Base-by-base conservation (phyloP, 1,284 basidiomycete genomes). In the Tylopilus sp. region DNA sequence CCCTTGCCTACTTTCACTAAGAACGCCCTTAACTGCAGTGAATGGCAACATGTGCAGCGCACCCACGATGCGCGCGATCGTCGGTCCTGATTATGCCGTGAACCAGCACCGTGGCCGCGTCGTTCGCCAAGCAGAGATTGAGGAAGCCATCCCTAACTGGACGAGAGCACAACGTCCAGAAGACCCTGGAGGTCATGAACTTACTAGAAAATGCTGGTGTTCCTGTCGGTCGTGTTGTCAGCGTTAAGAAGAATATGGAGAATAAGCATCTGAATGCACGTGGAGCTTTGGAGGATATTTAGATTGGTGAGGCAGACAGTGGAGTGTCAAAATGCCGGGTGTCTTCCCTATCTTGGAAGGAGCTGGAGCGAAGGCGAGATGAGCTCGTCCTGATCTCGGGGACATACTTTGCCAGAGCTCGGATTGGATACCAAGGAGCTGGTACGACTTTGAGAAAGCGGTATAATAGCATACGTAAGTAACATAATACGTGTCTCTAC, bases 21-120 rank as follows among this genome's bases (percentile, higher is more conserved):
- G 77, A 47, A 69, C 83, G 0, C 82, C 85, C 2, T 68, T 92
- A 68, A 90, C 92, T 71, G 90, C 90, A 41, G 90, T 88, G 24
- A 92, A 92, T 70, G 89, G 88, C 1, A 90, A 91, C 74, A 84
- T 87, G 3, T 84, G 91, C 71, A 92, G 91, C 80, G 83, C 79
- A 62, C 86, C 88, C 6, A 81, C 91, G 66, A 92, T 92, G 91
- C 75, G 74, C 49, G 81, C 82, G 54, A 86, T 92, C 65, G 84
- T 80, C 4, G 88, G 89, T 1, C 82, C 87, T 4, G 68, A 72
- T 6, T 90, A 86, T 70, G 80, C 83, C 57, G 86, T 87, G n/a
- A 91, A 91, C 73, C 84, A 87, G 55, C 84, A 89, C n/a, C n/a
- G n/a, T n/a, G n/a, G n/a, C 65, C 87, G 91, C 36, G 89, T 92